A percentile compares a stretch with the other conserved stretches of the same genome.
Conservation (phyloP, 208 protist genomes). For the Acanthamoeba quina region DNA sequence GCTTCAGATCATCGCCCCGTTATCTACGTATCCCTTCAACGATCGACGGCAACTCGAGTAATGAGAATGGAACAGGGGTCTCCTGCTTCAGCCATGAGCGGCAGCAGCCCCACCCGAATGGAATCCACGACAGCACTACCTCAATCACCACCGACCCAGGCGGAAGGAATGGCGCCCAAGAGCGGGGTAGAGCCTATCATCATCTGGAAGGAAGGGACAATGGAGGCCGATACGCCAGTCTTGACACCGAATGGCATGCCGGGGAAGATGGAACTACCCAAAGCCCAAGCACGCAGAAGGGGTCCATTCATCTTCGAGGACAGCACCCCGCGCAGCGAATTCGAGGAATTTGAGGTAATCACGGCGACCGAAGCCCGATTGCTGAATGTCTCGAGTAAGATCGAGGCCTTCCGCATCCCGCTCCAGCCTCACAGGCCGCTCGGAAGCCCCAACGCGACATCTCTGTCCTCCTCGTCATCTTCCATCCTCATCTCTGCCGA, state of each 20-base stretch:
- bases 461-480: background rate
- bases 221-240: background rate
- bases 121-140: background rate
- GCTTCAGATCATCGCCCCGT: too few relatives aligned
- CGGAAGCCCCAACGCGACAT: background rate
- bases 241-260: background rate
- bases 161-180: background rate
- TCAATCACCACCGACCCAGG: background rate
- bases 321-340: background rate
- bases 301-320: background rate
- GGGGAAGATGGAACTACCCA: background rate
- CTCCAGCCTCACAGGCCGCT: background rate
- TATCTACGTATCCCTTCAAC: background rate
- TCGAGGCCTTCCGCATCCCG: slow-evolving; percentile 34
- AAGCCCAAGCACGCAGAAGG: background rate
- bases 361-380: background rate
- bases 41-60: background rate
- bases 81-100: slow-evolving; percentile 2
- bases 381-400: background rate
- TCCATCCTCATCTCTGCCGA: slow-evolving; percentile 33
- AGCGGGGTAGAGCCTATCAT: background rate
- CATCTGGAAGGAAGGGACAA: background rate
- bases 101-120: background rate
- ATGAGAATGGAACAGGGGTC: slow-evolving; percentile 61
- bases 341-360: slow-evolving; percentile 58